Evolutionary conservation across 2,329 filamentous ascomycete species (phyloP).

Genomic region (Daldinia eschscholtzii): DNA sequence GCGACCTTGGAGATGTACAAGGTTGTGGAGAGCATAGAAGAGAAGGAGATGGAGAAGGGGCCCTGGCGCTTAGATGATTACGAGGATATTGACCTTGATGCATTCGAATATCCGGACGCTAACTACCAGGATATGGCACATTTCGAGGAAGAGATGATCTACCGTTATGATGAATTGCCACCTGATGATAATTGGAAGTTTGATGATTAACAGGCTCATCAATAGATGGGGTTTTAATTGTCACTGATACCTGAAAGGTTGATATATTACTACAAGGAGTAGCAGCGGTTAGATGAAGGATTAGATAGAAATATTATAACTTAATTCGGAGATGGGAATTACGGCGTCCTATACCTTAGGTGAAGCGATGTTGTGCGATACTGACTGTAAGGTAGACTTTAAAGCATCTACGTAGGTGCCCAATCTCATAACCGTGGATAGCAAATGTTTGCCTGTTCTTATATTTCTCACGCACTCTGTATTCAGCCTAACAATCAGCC

Average conservation of each 20-base stretch:
- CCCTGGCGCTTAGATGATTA: neutral
- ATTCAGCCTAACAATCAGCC: neutral
- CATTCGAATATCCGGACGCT: neutral
- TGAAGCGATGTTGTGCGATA: neutral
- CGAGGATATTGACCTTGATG: neutral
- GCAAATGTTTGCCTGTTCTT: too few relatives aligned
- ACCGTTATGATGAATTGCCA: neutral
- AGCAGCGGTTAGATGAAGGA: neutral
- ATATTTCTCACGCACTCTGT: neutral
- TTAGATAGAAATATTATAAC: neutral
- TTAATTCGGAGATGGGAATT: neutral
- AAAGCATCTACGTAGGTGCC: too few relatives aligned
- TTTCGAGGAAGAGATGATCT: neutral
- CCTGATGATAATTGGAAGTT: conserved; percentile 3
- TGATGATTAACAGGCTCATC: neutral
- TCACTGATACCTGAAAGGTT: neutral
- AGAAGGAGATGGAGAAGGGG: neutral
- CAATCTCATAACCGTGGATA: neutral
- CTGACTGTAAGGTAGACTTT: neutral
- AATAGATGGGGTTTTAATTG: neutral
- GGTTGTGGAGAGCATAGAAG: neutral
- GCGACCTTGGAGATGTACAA: neutral
- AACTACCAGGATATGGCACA: neutral
- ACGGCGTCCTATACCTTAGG: neutral
- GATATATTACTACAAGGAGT: neutral